A percentile compares a stretch with the other conserved stretches of the same genome.
phyloP scores from a whole-genome alignment of 441 rosid genomes.

The Adansonia madagascariensis region DNA sequence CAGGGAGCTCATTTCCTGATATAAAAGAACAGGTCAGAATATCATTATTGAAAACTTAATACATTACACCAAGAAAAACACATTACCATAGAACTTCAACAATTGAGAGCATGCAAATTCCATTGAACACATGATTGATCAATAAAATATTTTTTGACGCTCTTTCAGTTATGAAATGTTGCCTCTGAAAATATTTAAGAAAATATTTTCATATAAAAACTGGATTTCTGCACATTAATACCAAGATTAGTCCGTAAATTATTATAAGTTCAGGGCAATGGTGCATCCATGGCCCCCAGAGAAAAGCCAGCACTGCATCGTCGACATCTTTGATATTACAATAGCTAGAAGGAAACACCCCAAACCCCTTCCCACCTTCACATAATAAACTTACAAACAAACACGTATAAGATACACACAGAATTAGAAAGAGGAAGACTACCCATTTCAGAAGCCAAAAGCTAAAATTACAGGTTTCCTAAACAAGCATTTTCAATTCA shows the following conservation, averaged over 20 bases:
- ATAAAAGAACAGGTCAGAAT: conserved; percentile 38
- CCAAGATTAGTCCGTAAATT: background rate
- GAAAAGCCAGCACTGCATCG: background rate
- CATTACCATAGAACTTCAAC: background rate
- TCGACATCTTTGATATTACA: background rate
- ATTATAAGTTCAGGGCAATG: background rate
- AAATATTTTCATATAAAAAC: background rate
- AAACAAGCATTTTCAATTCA: background rate
- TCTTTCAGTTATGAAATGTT: background rate
- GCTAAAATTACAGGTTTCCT: background rate
- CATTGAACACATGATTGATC: background rate
- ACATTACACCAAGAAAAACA: background rate
- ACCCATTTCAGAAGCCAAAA: background rate
- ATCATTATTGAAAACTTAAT: conserved; percentile 25
- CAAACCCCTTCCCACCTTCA: background rate
- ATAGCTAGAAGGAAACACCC: background rate
- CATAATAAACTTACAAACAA: background rate
- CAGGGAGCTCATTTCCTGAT: conserved; percentile 91
- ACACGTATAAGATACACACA: background rate
- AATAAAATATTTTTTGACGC: background rate
- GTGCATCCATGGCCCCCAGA: background rate
- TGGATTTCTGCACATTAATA: background rate
- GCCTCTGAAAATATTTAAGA: background rate
- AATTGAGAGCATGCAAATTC: background rate
- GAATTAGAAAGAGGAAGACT: background rate